Base-by-base conservation (phyloP, 257 asterid species). In the Primulina tabacum region DNA sequence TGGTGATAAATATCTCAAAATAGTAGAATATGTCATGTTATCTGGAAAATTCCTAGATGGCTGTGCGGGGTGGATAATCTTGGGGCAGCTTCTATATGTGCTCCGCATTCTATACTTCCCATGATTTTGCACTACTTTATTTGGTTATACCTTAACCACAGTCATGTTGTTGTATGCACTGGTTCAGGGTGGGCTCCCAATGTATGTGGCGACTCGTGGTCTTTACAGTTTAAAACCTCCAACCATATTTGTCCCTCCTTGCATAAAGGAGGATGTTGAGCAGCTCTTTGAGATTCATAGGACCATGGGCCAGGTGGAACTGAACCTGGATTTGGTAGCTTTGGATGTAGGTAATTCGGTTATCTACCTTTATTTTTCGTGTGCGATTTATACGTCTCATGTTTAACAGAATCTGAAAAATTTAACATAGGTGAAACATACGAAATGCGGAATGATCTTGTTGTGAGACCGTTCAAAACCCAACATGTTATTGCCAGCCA, bases 391-490 rank as follows among this genome's bases (percentile, higher is more conserved):
- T 71, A 62, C 63, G 62, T 67, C 52, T 29, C 60, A 24, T 37
- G 53, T 70, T 28, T 76, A 64, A 60, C 60, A 53, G 35, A 21
- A 60, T 55, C 67, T 67, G 52, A 43, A 47, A 47, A 50, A 69
- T 70, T 47, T 60, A 63, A 24, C 57, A 71, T 87, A 93, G 99
- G 99, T 77, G 99, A 93, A 78, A 93, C 99, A 68, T 93, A 89
- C 86, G 97, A 90, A 82, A n/a, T 93, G 95, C 88, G 97, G 88
- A 90, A 89, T 71, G 96, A 93, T 79, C 86, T 93, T 75, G 92
- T 90, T 50, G 97, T 90, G 47, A 87, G 96, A 32, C 91, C 99
- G 68, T 86, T 93, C 79, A 88, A 62, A 76, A 93, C 99, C 29
- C 89, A 82, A 83, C 97, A 90, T 79, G 99, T 93, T 29, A 89